These are phyloP conservation scores for Xylaria nigripes DNA, from an alignment of 495 filamentous ascomycete genomes.

Conservation along the genomic window DNA sequence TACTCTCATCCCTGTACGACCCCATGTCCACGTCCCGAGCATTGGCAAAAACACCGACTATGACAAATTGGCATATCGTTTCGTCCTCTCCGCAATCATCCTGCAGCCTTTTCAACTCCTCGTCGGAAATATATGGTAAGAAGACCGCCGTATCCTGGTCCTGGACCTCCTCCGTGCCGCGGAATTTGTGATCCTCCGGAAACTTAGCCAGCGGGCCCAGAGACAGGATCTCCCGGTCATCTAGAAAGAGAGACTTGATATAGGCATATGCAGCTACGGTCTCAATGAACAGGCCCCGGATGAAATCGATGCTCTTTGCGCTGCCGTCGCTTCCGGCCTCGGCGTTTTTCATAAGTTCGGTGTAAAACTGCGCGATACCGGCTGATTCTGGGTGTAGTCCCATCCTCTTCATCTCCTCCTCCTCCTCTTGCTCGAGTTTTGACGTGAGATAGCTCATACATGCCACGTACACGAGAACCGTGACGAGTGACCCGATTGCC, in stretches of 20 bases:
- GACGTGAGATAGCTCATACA: neutral
- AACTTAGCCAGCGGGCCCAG: neutral
- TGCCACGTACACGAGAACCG: neutral
- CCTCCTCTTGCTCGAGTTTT: neutral
- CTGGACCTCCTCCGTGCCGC: neutral
- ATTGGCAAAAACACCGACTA: neutral
- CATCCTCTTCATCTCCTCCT: neutral
- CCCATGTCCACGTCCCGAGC: neutral
- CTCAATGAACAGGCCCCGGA: neutral
- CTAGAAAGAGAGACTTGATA: neutral
- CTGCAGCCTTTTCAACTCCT: neutral
- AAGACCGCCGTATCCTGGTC: neutral
- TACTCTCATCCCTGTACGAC: neutral
- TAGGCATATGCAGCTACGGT: too few relatives aligned
- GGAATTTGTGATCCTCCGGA: neutral
- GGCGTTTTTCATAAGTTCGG: neutral
- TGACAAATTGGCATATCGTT: neutral
- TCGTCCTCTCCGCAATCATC: neutral
- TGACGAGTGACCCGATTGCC: neutral
- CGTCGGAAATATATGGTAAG: neutral
- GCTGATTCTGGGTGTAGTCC: neutral
- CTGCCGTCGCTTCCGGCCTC: neutral
- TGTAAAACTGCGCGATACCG: too few relatives aligned
- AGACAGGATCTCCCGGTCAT: neutral
- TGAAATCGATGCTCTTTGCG: neutral